Evolutionary conservation across 73 alveolate species (phyloP), one percentile per base, ranked within the genome.

Genomic region (Tetrahymena borealis): DNA sequence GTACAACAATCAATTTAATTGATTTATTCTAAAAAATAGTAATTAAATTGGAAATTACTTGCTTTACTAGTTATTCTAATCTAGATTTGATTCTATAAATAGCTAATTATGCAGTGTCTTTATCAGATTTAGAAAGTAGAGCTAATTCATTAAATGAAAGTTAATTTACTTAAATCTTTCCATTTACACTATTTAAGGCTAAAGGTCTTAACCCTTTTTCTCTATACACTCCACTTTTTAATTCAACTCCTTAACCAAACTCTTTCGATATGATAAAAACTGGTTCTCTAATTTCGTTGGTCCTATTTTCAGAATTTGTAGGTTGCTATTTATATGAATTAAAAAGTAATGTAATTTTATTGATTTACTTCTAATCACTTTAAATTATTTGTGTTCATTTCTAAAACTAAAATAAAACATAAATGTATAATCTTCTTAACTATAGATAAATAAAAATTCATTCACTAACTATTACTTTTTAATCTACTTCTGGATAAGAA

Each of bases 241-340:
- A 41, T 18, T 91, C 90, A 9, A 94, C 94, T 32, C 96, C 97
- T 18, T 91, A 90, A 16, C 91, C 95, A 40, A 95, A 95, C 78
- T 95, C 97, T 40, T 91, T 94, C 33, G 95, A 95, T 7, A 95
- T 91, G n/a, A 93, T 39, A 40, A 95, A 95, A 20, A 95, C 95
- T 6, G 97, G 97, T 16, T 41, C 95, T 94, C 97, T 78, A 18
- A 41, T 33, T 79, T 95, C 91, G 33, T 91, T 43, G 39, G 93
- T 96, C 79, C 97, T 78, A 13, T 91, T 94, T 28, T 90, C 94
- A 18, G 97, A 96, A 91, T 95, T 95, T 28, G 97, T 95, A 32
- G 97, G 90, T 2, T 96, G 96, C 96, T 94, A 90, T 90, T 90
- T 78, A n/a, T n/a, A n/a, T n/a, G n/a, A n/a, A n/a, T n/a, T n/a